Base-by-base conservation (phyloP, 2,329 filamentous ascomycete genomes). In the Arthrobotrys iridis region DNA sequence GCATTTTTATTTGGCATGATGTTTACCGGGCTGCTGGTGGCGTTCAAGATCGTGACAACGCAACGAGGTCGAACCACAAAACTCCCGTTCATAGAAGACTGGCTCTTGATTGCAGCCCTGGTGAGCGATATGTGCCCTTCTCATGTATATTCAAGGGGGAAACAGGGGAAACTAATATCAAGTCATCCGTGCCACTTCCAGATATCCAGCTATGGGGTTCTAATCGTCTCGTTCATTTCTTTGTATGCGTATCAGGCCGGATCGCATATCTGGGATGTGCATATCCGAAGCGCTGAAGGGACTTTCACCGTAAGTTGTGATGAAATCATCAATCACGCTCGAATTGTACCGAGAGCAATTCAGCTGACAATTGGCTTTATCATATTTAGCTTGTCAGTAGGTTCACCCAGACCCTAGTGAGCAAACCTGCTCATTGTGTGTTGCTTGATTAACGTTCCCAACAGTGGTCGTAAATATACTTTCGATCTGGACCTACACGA, bases 241-340 rank as follows among this genome's bases (percentile, higher is more conserved):
- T 59, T 68, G 26, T 75, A 63, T 35, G 35, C 46, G 41, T 75
- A 64, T 20, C 71, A 75, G 28, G 71, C 71, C 1, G 71, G 71
- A 10, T 75, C 55, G 63, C 71, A 75, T 33, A 75, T 75, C n/a
- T 75, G 58, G 46, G 71, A 75, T 52, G 71, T 75, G 2, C 71
- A 60, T 35, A 75, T 75, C 40, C 45, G 45, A 28, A 75, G 63
- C 26, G 71, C 71, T 0, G 71, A 75, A 55, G 63, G 58, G 13
- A 68, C 71, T 3, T 75, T 75, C 37, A 75, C 20, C 18, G 71
- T 75, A 62, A 20, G 63, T 52, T 8, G 1, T 58, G 8, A n/a
- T 24, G 2, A 26, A 24, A 7, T 58, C 28, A 20, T 11, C n/a
- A n/a, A n/a, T n/a, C n/a, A n/a, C n/a, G n/a, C n/a, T n/a, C 10